These are phyloP conservation scores for Berkeleyomyces basicola DNA, from an alignment of 2,329 filamentous ascomycete species.

Conservation along the genomic window DNA sequence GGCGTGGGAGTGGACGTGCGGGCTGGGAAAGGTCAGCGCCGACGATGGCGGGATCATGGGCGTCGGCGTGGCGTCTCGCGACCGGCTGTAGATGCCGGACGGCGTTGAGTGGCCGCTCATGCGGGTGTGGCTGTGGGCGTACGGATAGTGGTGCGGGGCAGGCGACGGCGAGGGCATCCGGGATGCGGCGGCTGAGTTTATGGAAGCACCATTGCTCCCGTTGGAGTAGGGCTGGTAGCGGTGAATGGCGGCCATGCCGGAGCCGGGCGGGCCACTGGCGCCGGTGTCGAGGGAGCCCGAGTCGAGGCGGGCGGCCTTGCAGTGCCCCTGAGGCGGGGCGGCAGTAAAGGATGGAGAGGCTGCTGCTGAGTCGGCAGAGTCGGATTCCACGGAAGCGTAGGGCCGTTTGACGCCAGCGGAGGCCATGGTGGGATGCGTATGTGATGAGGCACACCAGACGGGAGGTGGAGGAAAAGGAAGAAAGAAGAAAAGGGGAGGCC, in stretches of 20 bases:
- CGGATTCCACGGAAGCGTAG: conserved; percentile 21
- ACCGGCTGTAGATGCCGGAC: not conserved
- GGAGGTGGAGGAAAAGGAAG: not conserved
- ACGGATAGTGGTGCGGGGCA: conserved; percentile 15
- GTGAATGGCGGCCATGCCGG: conserved; percentile 10
- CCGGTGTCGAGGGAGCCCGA: not conserved
- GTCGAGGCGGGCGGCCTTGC: not conserved
- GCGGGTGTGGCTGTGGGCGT: conserved; percentile 18
- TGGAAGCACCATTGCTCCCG: not conserved
- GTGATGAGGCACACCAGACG: not conserved
- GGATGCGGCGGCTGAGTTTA: not conserved
- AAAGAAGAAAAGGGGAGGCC: not conserved
- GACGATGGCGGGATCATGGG: not conserved
- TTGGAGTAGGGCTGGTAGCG: not conserved
- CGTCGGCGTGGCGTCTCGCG: not conserved
- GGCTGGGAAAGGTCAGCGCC: not conserved
- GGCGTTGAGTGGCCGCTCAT: conserved; percentile 17
- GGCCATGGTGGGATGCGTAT: conserved; percentile 13
- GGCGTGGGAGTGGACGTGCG: not conserved
- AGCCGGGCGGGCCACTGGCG: conserved; percentile 1
- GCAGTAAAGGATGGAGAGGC: not conserved
- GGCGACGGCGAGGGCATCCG: not conserved
- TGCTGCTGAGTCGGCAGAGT: conserved; percentile 17
- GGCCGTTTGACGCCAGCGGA: conserved; percentile 27
- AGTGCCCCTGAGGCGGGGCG: not conserved